phyloP scores from a whole-genome alignment of 805 yeast species.

The Candida ipomoeae region DNA sequence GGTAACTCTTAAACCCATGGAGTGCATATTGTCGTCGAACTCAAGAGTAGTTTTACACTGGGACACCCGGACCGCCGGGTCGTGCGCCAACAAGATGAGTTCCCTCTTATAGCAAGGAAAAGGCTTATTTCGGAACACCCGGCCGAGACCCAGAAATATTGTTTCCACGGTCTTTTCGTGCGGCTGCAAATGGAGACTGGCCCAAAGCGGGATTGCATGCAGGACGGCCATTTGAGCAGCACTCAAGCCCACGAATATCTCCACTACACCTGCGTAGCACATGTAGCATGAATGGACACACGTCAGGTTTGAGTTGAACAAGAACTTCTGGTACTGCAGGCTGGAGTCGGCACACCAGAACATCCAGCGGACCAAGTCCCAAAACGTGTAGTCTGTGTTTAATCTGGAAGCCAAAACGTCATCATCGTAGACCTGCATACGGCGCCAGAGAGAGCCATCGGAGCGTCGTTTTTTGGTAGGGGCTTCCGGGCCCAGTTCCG shows the following conservation, averaged over 20 bases:
- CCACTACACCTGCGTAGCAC: conserved; percentile 20
- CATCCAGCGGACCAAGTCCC: conserved; percentile 34
- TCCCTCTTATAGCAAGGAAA: conserved; percentile 27
- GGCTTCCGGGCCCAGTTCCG: not conserved
- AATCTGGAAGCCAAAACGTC: conserved; percentile 22
- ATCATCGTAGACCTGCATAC: conserved; percentile 31
- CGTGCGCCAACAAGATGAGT: conserved; percentile 20
- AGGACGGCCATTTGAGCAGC: conserved; percentile 12
- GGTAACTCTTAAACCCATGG: conserved; percentile 24
- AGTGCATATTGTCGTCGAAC: conserved; percentile 24
- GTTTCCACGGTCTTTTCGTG: conserved; percentile 27
- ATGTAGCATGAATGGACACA: conserved; percentile 23
- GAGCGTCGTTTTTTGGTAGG: conserved; percentile 3
- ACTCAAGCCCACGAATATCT: conserved; percentile 21
- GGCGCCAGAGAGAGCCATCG: conserved; percentile 1
- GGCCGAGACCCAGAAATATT: conserved; percentile 27
- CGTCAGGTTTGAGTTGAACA: conserved; percentile 18
- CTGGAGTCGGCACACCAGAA: conserved; percentile 33
- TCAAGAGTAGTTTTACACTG: conserved; percentile 8
- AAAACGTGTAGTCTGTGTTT: conserved; percentile 25
- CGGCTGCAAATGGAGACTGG: not conserved
- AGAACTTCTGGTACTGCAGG: conserved; percentile 17
- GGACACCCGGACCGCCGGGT: conserved; percentile 13
- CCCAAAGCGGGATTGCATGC: not conserved
- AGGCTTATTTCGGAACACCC: conserved; percentile 16